These are phyloP conservation scores for Trichoderma polysporum DNA, from an alignment of 2,329 filamentous ascomycete species.

Conservation along the genomic window DNA sequence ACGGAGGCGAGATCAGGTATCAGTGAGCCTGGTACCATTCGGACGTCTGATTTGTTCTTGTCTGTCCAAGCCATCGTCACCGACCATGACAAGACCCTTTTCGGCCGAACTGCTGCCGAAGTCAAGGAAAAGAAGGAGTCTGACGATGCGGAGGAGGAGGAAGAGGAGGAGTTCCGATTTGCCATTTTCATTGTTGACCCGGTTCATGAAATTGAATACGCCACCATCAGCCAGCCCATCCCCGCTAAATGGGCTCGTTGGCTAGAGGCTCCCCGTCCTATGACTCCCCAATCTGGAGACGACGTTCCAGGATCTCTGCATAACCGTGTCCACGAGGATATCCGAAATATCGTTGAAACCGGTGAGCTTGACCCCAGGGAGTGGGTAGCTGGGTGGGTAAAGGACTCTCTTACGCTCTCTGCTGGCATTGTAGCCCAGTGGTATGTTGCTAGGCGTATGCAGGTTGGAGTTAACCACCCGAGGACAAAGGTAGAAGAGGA, in stretches of 20 bases:
- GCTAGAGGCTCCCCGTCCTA: slow-evolving; percentile 73
- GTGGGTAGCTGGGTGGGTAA: slow-evolving; percentile 97
- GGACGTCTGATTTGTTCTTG: slow-evolving; percentile 92
- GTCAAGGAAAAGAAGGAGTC: slow-evolving; percentile 57
- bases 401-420: slow-evolving; percentile 75
- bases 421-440: slow-evolving; percentile 88
- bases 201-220: slow-evolving; percentile 85
- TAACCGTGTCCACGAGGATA: slow-evolving; percentile 68
- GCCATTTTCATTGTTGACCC: slow-evolving; percentile 83
- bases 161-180: slow-evolving; percentile 64
- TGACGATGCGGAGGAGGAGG: slow-evolving; percentile 50
- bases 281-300: slow-evolving; percentile 54
- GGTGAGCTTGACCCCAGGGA: slow-evolving; percentile 86
- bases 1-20: slow-evolving; percentile 75
- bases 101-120: slow-evolving; percentile 55
- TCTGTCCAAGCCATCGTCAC: slow-evolving; percentile 84
- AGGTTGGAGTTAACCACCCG: slow-evolving; percentile 78
- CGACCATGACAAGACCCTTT: slow-evolving; percentile 64
- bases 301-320: slow-evolving; percentile 42
- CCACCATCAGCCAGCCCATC: slow-evolving; percentile 76
- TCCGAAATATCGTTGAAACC: slow-evolving; percentile 75
- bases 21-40: slow-evolving; percentile 82
- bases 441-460: slow-evolving; percentile 94
- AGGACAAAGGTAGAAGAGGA: slow-evolving; percentile 37
- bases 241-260: slow-evolving; percentile 86